A percentile compares a stretch with the other conserved stretches of the same genome.
Conservation (phyloP, 352 stramenopile genomes). For the Pythium vanterpoolii region DNA sequence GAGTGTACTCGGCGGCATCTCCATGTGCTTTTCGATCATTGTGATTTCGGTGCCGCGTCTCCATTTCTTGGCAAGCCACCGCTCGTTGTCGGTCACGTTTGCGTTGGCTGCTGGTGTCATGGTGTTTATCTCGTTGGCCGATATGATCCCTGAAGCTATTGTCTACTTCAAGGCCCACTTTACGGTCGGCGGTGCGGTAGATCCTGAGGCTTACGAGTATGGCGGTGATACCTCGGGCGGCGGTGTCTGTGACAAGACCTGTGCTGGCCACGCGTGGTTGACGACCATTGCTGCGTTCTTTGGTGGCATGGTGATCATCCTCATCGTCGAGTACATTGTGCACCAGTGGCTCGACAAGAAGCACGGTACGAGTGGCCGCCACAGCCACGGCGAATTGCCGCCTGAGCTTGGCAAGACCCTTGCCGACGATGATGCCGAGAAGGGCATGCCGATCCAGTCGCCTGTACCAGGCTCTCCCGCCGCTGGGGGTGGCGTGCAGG, state of each 20-base stretch:
- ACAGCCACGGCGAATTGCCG: conserved; percentile 30
- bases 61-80: conserved; percentile 58
- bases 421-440: conserved; percentile 13
- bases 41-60: conserved; percentile 65
- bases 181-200: conserved; percentile 41
- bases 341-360: conserved; percentile 41
- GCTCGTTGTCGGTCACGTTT: conserved; percentile 62
- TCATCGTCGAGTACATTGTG: conserved; percentile 63
- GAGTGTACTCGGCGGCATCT: conserved; percentile 65
- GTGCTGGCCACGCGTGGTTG: conserved; percentile 58
- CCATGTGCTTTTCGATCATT: conserved; percentile 61
- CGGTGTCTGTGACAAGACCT: conserved; percentile 58
- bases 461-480: conserved; percentile 20
- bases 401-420: conserved; percentile 23
- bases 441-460: conserved; percentile 26
- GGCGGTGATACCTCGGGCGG: conserved; percentile 29
- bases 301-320: conserved; percentile 56
- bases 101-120: conserved; percentile 73
- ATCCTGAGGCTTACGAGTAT: conserved; percentile 68
- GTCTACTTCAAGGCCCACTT: conserved; percentile 55
- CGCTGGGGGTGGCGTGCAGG: neutral
- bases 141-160: conserved; percentile 58
- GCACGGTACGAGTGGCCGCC: conserved; percentile 15
- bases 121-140: conserved; percentile 72
- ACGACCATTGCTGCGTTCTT: conserved; percentile 52